A percentile compares a stretch with the other conserved stretches of the same genome.
These are phyloP conservation scores for Astrothelium subdiscretum DNA, from an alignment of 495 filamentous ascomycete genomes.

Conservation along the genomic window DNA sequence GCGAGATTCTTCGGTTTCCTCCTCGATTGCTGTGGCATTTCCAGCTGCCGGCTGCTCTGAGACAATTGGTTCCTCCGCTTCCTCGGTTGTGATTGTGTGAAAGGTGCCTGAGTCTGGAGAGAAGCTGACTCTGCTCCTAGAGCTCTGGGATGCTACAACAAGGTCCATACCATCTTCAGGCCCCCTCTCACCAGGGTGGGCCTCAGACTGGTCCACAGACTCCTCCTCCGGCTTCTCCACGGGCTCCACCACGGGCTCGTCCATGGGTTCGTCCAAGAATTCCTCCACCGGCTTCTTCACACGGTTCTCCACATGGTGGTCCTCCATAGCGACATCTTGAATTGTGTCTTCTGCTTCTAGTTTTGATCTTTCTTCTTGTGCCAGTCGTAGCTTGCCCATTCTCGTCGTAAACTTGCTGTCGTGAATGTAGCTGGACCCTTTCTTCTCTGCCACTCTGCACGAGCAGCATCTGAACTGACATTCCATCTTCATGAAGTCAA, in stretches of 20 bases:
- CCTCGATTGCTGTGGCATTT: neutral
- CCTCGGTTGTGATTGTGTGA: constrained; percentile 11
- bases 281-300: neutral
- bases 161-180: neutral
- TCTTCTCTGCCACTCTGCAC: constrained; percentile 44
- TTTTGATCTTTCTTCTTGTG: neutral
- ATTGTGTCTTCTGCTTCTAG: neutral
- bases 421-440: constrained; percentile 40
- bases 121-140: constrained; percentile 9
- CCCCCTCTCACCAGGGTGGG: neutral
- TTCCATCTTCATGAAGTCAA: constrained; percentile 75
- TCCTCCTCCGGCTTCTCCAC: neutral
- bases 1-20: neutral
- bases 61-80: neutral
- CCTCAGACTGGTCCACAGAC: neutral
- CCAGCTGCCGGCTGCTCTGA: neutral
- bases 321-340: neutral
- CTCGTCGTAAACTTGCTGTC: constrained; percentile 23
- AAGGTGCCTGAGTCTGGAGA: constrained; percentile 26
- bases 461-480: constrained; percentile 64
- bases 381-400: neutral
- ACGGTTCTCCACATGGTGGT: neutral
- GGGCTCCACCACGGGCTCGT: neutral
- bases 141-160: neutral
- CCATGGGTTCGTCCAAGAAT: neutral